phyloP scores from a whole-genome alignment of 2,329 filamentous ascomycete species.

The Sarocladium oryzae region DNA sequence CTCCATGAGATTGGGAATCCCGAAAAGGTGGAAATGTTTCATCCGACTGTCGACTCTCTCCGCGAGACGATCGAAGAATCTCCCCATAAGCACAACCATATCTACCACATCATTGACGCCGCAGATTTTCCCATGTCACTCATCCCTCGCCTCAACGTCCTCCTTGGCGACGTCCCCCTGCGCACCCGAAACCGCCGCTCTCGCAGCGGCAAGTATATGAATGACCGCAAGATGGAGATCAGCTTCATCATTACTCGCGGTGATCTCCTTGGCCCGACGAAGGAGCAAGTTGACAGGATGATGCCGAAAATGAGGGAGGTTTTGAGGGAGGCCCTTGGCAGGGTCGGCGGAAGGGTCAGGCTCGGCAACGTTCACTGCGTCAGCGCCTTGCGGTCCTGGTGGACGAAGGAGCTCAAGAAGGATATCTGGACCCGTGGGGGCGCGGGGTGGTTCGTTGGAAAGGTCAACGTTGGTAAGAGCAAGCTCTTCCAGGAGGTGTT shows the following conservation, averaged over 20 bases:
- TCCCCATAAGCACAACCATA: constrained; percentile 83
- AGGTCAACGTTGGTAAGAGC: constrained; percentile 96
- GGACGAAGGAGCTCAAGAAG: constrained; percentile 80
- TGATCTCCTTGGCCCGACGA: constrained; percentile 77
- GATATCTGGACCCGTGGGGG: constrained; percentile 79
- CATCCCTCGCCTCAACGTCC: constrained; percentile 65
- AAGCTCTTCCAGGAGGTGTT: constrained; percentile 82
- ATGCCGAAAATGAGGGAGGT: constrained; percentile 81
- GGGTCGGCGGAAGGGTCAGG: constrained; percentile 61
- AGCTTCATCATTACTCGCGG: constrained; percentile 88
- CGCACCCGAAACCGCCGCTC: constrained; percentile 77
- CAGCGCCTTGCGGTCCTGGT: constrained; percentile 82
- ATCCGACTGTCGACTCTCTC: constrained; percentile 76
- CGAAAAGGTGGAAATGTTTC: constrained; percentile 56
- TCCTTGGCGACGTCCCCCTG: constrained; percentile 65
- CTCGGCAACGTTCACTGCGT: constrained; percentile 83
- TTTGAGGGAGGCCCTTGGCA: constrained; percentile 68
- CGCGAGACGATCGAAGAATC: constrained; percentile 82
- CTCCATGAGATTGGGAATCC: constrained; percentile 45
- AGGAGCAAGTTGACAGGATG: constrained; percentile 74
- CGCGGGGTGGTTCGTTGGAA: constrained; percentile 94
- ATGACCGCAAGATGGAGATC: constrained; percentile 66
- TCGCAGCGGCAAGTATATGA: constrained; percentile 56
- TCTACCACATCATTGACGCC: constrained; percentile 92
- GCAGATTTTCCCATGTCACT: constrained; percentile 96